These are phyloP conservation scores for Salisapilia sapeloensis DNA, from an alignment of 352 stramenopile species.

Conservation along the genomic window DNA sequence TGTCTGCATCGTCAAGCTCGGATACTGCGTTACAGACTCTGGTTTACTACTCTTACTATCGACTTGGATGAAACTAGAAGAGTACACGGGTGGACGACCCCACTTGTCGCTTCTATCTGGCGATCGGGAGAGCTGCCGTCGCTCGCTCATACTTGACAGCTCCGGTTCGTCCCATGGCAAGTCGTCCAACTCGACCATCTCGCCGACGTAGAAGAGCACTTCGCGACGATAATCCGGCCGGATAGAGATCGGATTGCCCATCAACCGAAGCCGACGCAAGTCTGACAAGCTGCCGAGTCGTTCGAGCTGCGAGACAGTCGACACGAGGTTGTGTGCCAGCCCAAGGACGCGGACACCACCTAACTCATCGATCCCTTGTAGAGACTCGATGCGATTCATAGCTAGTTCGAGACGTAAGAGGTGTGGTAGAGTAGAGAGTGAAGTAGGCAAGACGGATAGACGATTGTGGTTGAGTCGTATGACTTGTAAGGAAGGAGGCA, in stretches of 20 bases:
- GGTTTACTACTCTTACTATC: too few species aligned
- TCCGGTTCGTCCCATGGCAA: conserved; percentile 39
- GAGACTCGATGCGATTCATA: conserved; percentile 36
- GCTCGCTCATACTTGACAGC: conserved; percentile 50
- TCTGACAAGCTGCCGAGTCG: conserved; percentile 17
- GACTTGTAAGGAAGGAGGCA: conserved; percentile 1
- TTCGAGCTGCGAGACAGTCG: conserved; percentile 32
- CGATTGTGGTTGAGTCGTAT: conserved; percentile 1
- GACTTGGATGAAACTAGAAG: too few species aligned
- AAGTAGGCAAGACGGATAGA: too few species aligned
- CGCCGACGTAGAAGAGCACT: conserved; percentile 61
- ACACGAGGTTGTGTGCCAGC: conserved; percentile 51
- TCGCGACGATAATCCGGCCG: conserved; percentile 66
- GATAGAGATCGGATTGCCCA: conserved; percentile 54
- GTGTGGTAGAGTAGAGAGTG: too few species aligned
- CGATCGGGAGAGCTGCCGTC: conserved; percentile 34
- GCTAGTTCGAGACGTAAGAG: conserved; percentile 46
- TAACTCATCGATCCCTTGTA: conserved; percentile 31
- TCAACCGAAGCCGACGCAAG: conserved; percentile 29
- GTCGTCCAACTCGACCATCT: conserved; percentile 42
- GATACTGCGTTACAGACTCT: too few species aligned
- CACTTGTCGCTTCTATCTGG: too few species aligned
- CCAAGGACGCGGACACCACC: conserved; percentile 28
- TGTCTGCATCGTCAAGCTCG: too few species aligned
- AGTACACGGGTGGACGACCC: too few species aligned